Evolutionary conservation across 177 flowering plant species (phyloP).

Genomic region (Vitis hybrid): DNA sequence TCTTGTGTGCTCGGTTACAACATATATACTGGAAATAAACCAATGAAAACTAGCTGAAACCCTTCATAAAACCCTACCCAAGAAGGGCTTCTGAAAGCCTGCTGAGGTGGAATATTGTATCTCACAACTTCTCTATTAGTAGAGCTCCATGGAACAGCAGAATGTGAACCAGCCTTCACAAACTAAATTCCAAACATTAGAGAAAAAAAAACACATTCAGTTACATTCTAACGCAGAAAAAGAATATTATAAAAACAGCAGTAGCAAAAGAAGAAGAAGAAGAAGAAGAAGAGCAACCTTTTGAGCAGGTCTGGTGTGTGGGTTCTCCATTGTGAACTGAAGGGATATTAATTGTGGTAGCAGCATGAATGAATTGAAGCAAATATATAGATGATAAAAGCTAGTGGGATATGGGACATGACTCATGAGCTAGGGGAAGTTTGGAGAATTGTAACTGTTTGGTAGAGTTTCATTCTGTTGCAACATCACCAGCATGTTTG

Average conservation of each 20-base stretch:
- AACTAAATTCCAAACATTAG: conserved; percentile 9
- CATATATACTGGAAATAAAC: too few species aligned
- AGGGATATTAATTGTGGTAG: not conserved
- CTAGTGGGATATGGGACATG: too few species aligned
- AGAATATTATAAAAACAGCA: not conserved
- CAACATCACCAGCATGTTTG: conserved; percentile 33
- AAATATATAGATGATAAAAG: conserved; percentile 14
- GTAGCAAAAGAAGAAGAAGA: too few species aligned
- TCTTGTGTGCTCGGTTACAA: too few species aligned
- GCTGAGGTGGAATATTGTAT: conserved; percentile 4
- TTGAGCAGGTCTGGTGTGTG: conserved; percentile 26
- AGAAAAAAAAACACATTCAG: not conserved
- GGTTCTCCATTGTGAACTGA: conserved; percentile 25
- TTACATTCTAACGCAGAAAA: not conserved
- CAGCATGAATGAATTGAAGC: not conserved
- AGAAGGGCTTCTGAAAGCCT: too few species aligned
- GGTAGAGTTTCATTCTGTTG: conserved; percentile 26
- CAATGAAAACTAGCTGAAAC: too few species aligned
- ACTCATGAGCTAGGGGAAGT: not conserved
- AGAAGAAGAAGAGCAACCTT: conserved; percentile 20
- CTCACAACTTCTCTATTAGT: conserved; percentile 24
- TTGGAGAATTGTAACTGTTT: conserved; percentile 36
- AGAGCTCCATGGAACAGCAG: conserved; percentile 24
- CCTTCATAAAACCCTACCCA: too few species aligned
- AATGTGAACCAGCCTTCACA: conserved; percentile 26